These are phyloP conservation scores for Colletotrichum noveboracense DNA, from an alignment of 2,329 filamentous ascomycete genomes.

Conservation along the genomic window DNA sequence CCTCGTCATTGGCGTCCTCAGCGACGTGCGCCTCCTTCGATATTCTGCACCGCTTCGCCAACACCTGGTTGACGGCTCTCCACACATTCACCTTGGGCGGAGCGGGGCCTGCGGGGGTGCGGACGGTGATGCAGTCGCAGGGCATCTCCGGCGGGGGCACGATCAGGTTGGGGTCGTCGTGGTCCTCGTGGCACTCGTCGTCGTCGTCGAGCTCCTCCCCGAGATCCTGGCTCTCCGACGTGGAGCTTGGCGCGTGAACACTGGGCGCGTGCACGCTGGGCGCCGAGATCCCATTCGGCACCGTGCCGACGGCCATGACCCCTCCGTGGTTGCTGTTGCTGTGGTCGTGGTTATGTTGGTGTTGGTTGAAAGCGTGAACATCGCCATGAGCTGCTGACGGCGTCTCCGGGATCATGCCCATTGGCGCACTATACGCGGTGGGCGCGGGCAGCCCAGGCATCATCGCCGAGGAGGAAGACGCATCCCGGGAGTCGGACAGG, in stretches of 20 bases:
- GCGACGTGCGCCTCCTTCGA: neutral
- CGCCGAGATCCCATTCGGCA: neutral
- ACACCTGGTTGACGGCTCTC: constrained; percentile 29
- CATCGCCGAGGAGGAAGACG: neutral
- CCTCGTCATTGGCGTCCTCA: constrained; percentile 28
- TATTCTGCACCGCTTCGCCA: constrained; percentile 15
- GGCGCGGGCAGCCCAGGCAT: neutral
- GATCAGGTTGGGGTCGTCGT: neutral
- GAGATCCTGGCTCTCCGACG: constrained; percentile 8
- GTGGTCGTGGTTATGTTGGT: neutral
- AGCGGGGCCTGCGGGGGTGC: neutral
- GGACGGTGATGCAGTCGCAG: neutral
- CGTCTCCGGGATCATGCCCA: neutral
- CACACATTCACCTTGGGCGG: constrained; percentile 25
- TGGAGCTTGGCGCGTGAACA: neutral
- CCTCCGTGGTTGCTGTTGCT: neutral
- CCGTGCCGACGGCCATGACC: neutral
- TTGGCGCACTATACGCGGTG: neutral
- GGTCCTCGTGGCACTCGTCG: neutral
- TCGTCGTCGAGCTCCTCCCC: neutral
- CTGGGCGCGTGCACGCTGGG: constrained; percentile 3
- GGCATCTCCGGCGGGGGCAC: neutral
- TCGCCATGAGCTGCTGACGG: neutral
- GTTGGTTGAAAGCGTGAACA: neutral
- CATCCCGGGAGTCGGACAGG: neutral